phyloP scores from a whole-genome alignment of 2,329 filamentous ascomycete species.

The Cordyceps cateniannulata region DNA sequence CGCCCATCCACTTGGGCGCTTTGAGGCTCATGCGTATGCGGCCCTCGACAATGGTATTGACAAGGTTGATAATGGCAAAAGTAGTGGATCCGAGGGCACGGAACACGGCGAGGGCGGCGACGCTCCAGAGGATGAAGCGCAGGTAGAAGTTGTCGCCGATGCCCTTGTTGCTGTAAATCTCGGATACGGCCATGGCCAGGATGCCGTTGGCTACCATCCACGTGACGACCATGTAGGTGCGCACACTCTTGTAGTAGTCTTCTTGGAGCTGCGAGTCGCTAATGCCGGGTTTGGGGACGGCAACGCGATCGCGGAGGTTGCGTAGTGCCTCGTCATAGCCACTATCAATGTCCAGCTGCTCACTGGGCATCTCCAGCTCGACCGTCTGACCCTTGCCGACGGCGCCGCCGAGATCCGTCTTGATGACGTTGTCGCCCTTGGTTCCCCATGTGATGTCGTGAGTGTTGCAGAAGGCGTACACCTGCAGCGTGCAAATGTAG shows the following conservation, averaged over 20 bases:
- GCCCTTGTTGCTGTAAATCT: conserved; percentile 67
- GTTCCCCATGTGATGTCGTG: conserved; percentile 99
- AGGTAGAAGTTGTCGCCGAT: conserved; percentile 85
- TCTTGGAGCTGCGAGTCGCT: conserved; percentile 85
- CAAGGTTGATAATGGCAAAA: conserved; percentile 75
- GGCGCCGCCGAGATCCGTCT: conserved; percentile 86
- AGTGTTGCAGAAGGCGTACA: conserved; percentile 98
- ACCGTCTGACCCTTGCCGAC: conserved; percentile 73
- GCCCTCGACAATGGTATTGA: conserved; percentile 84
- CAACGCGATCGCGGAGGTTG: conserved; percentile 87
- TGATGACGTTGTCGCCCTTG: conserved; percentile 93
- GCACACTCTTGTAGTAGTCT: conserved; percentile 95
- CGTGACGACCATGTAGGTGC: conserved; percentile 93
- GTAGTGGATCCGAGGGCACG: conserved; percentile 74
- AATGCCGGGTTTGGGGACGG: conserved; percentile 57
- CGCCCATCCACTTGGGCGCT: conserved; percentile 44
- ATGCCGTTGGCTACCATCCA: conserved; percentile 94
- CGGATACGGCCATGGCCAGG: conserved; percentile 86
- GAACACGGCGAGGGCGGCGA: conserved; percentile 81
- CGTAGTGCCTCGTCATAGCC: conserved; percentile 96
- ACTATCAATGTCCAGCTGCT: conserved; percentile 96
- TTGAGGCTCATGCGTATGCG: conserved; percentile 58
- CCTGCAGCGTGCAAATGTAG: conserved; percentile 95
- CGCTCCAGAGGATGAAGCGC: conserved; percentile 86
- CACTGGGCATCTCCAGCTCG: conserved; percentile 93